Evolutionary conservation across 768 basidiomycete species (phyloP).

Genomic region (Chalciporus piperatus): DNA sequence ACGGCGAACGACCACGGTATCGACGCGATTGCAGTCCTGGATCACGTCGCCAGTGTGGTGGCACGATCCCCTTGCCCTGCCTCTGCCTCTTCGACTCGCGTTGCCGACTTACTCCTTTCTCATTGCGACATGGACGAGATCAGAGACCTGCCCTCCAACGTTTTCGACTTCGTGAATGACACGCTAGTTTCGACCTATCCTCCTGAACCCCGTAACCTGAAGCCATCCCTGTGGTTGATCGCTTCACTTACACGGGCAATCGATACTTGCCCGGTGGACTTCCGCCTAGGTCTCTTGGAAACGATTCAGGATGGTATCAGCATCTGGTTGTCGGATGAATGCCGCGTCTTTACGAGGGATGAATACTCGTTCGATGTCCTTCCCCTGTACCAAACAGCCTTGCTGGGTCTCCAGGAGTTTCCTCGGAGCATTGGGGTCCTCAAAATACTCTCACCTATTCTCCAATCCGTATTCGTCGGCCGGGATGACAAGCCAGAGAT

Average conservation of each 20-base stretch:
- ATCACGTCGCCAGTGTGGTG: conserved; percentile 52
- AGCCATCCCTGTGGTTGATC: conserved; percentile 60
- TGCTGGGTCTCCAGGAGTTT: conserved; percentile 50
- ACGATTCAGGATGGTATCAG: conserved; percentile 51
- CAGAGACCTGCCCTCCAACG: conserved; percentile 48
- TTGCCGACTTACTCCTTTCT: conserved; percentile 61
- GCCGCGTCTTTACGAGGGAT: conserved; percentile 43
- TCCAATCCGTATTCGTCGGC: conserved; percentile 58
- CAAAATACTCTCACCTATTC: conserved; percentile 43
- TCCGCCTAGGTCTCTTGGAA: conserved; percentile 46
- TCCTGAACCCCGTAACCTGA: conserved; percentile 51
- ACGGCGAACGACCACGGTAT: conserved; percentile 61
- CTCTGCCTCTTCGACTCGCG: conserved; percentile 44
- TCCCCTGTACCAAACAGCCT: conserved; percentile 58
- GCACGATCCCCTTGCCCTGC: conserved; percentile 38
- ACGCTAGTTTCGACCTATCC: conserved; percentile 65
- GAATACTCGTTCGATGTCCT: conserved; percentile 62
- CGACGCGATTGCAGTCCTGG: conserved; percentile 51
- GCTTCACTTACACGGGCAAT: conserved; percentile 52
- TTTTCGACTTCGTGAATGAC: conserved; percentile 61
- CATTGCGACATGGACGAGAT: conserved; percentile 50
- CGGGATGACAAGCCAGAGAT: conserved; percentile 44
- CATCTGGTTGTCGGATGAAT: conserved; percentile 65
- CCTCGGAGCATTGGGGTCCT: conserved; percentile 41
- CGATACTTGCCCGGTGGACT: conserved; percentile 52